A percentile compares a stretch with the other conserved stretches of the same genome.
phyloP scores from a whole-genome alignment of 805 yeast genomes.

The Grigorovia transvaalensis region DNA sequence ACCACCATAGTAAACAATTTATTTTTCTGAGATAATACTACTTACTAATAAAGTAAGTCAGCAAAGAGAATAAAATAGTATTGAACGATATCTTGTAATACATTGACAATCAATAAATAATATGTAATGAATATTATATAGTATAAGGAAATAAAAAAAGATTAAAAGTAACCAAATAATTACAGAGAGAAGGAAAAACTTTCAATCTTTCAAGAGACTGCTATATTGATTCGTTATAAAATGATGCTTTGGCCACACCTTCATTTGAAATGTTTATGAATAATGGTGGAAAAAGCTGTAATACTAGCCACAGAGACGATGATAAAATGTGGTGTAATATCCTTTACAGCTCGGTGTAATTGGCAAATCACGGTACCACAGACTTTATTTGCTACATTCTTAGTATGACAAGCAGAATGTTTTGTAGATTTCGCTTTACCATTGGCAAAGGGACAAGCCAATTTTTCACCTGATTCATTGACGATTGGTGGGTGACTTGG shows the following conservation, averaged over 20 bases:
- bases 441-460: conserved; percentile 9
- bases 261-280: not conserved
- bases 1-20: too few species aligned
- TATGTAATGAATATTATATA: too few species aligned
- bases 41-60: too few species aligned
- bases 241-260: not conserved
- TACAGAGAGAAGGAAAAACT: too few species aligned
- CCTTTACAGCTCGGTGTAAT: not conserved
- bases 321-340: conserved; percentile 1
- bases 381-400: not conserved
- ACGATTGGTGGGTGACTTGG: conserved; percentile 9
- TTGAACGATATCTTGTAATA: too few species aligned
- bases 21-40: too few species aligned
- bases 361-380: not conserved
- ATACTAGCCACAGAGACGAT: conserved; percentile 2
- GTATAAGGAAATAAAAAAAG: too few species aligned
- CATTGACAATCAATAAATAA: too few species aligned
- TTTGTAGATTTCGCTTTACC: not conserved
- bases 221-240: too few species aligned
- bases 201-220: too few species aligned
- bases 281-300: not conserved
- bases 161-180: too few species aligned
- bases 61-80: too few species aligned
- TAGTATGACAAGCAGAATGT: not conserved
- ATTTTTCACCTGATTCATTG: conserved; percentile 7